These are phyloP conservation scores for Chaetomiaceae sp. DNA, from an alignment of 2,329 filamentous ascomycete genomes.

Conservation along the genomic window DNA sequence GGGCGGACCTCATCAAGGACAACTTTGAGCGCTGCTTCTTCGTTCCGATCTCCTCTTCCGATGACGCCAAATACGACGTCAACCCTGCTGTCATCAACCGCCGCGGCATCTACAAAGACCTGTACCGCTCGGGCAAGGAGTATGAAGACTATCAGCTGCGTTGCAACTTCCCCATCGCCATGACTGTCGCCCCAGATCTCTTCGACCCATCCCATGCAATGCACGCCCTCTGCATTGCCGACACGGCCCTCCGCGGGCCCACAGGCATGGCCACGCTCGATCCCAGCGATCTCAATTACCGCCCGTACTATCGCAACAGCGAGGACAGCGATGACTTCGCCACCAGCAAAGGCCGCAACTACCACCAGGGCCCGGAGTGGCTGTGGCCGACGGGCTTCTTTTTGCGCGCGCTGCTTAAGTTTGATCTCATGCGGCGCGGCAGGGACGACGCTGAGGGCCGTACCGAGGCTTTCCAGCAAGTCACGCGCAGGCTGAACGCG, in stretches of 20 bases:
- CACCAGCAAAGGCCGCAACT: conserved; percentile 91
- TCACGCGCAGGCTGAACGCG: conserved; percentile 73
- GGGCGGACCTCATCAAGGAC: conserved; percentile 73
- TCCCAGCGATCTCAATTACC: conserved; percentile 86
- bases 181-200: conserved; percentile 86
- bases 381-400: conserved; percentile 97
- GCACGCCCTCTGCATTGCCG: conserved; percentile 72
- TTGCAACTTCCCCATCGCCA: conserved; percentile 90
- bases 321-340: conserved; percentile 90
- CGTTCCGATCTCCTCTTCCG: conserved; percentile 63
- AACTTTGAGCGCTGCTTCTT: conserved; percentile 95
- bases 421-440: conserved; percentile 71
- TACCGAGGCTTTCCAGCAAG: conserved; percentile 89
- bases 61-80: conserved; percentile 75
- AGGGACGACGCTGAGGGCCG: conserved; percentile 55
- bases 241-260: conserved; percentile 75
- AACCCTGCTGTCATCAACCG: conserved; percentile 78
- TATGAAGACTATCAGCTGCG: conserved; percentile 98
- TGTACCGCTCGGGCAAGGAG: conserved; percentile 89
- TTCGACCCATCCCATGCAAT: conserved; percentile 78
- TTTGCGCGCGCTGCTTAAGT: conserved; percentile 83
- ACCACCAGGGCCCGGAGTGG: conserved; percentile 98
- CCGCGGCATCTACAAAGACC: conserved; percentile 94
- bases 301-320: conserved; percentile 89
- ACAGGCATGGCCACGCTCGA: conserved; percentile 95